A percentile compares a stretch with the other conserved stretches of the same genome.
phyloP scores from a whole-genome alignment of 768 basidiomycete species.

The Boletus reticulatus region DNA sequence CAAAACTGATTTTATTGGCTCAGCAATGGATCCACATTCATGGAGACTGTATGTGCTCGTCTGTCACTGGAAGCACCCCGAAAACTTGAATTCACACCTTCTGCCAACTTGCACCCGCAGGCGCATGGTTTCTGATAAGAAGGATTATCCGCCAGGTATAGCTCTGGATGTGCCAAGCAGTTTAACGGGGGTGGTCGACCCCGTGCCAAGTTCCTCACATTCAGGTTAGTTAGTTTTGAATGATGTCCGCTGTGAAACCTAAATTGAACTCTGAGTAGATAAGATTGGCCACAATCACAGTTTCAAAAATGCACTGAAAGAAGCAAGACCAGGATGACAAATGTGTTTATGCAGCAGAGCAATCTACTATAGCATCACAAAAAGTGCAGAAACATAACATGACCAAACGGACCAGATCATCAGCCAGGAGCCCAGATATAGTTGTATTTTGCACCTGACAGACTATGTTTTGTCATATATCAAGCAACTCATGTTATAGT shows the following conservation, averaged over 20 bases:
- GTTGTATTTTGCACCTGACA: too few relatives aligned
- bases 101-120: not conserved
- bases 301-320: too few relatives aligned
- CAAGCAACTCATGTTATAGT: not conserved
- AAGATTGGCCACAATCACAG: too few relatives aligned
- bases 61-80: not conserved
- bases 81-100: not conserved
- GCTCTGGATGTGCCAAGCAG: too few relatives aligned
- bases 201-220: not conserved
- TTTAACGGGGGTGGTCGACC: too few relatives aligned
- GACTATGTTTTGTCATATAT: not conserved
- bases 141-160: slow-evolving; percentile 14
- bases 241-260: not conserved
- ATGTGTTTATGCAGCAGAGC: too few relatives aligned
- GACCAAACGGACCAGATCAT: too few relatives aligned
- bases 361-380: too few relatives aligned
- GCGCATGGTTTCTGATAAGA: slow-evolving; percentile 16
- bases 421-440: too few relatives aligned
- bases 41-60: slow-evolving; percentile 33
- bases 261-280: too few relatives aligned
- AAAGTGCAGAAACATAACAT: too few relatives aligned
- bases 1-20: slow-evolving; percentile 57
- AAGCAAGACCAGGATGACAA: too few relatives aligned
- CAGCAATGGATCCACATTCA: slow-evolving; percentile 57
- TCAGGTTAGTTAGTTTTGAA: not conserved